phyloP scores from a whole-genome alignment of 2,329 filamentous ascomycete genomes.

The Herpotrichia juniperi region DNA sequence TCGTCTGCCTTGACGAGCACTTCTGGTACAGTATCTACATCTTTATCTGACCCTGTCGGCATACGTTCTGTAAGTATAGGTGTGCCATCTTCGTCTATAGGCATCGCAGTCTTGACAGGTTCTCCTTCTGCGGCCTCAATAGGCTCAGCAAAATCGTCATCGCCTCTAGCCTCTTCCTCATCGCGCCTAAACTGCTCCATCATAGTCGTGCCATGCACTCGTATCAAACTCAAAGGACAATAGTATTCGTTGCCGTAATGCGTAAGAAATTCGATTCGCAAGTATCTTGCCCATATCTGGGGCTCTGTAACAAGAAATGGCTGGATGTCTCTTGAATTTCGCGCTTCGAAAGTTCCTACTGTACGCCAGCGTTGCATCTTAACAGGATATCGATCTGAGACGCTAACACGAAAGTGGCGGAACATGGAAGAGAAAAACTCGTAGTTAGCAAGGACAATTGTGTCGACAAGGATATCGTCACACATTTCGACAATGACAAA shows the following conservation, averaged over 20 bases:
- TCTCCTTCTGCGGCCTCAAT: constrained; percentile 51
- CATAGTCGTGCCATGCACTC: constrained; percentile 91
- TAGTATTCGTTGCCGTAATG: constrained; percentile 98
- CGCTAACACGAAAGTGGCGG: constrained; percentile 85
- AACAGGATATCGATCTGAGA: constrained; percentile 92
- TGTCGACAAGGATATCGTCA: constrained; percentile 86
- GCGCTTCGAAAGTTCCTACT: constrained; percentile 85
- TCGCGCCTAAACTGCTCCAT: constrained; percentile 94
- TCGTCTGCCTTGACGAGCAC: constrained; percentile 4
- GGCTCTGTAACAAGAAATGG: constrained; percentile 94
- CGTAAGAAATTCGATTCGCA: constrained; percentile 87
- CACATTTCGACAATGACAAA: constrained; percentile 94
- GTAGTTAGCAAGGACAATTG: constrained; percentile 95
- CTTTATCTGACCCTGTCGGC: constrained; percentile 22
- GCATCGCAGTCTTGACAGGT: constrained; percentile 43
- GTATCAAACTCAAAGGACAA: constrained; percentile 86
- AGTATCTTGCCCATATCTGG: constrained; percentile 92
- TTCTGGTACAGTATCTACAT: constrained; percentile 5
- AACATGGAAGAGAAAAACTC: constrained; percentile 99
- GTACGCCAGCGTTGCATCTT: constrained; percentile 92
- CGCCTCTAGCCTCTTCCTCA: constrained; percentile 67
- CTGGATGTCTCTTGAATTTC: constrained; percentile 92
- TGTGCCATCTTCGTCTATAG: constrained; percentile 32
- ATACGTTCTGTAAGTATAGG: constrained; percentile 24
- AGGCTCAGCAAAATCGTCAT: constrained; percentile 68